A percentile compares a stretch with the other conserved stretches of the same genome.
Conservation (phyloP, 352 stramenopile species). For the Pythium utonaiense region DNA sequence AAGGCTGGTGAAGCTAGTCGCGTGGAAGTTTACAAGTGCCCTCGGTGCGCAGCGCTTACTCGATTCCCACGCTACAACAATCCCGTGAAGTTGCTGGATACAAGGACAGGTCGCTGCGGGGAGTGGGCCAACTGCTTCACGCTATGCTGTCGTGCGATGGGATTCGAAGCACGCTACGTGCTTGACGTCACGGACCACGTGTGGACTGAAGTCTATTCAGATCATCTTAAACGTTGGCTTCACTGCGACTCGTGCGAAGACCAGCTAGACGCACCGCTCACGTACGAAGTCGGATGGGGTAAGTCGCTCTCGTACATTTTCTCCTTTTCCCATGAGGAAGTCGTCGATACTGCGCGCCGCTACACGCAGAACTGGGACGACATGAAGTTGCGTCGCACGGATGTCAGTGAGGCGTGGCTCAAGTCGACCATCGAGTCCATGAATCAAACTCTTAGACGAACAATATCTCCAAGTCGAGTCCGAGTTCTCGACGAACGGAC, state of each 20-base stretch:
- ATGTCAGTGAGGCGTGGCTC: conserved; percentile 70
- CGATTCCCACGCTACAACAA: conserved; percentile 91
- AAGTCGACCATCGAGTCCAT: conserved; percentile 44
- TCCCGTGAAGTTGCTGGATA: conserved; percentile 83
- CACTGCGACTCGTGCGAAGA: conserved; percentile 94
- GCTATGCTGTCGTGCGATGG: conserved; percentile 85
- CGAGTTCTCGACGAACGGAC: conserved; percentile 36
- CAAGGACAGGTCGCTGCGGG: conserved; percentile 83
- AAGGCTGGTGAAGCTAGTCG: conserved; percentile 51
- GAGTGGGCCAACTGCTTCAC: conserved; percentile 95
- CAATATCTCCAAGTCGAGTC: conserved; percentile 28
- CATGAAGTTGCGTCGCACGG: conserved; percentile 53
- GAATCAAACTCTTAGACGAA: conserved; percentile 37
- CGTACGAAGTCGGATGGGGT: conserved; percentile 94
- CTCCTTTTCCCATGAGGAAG: conserved; percentile 82
- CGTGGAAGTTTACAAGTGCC: conserved; percentile 88
- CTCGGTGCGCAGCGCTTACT: conserved; percentile 41
- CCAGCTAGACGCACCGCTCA: conserved; percentile 89
- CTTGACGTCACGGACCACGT: conserved; percentile 95
- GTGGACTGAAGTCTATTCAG: conserved; percentile 92
- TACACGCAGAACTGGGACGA: conserved; percentile 74
- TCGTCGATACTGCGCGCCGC: conserved; percentile 87
- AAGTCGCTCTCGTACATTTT: conserved; percentile 94
- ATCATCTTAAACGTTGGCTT: conserved; percentile 83
- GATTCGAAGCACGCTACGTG: conserved; percentile 90